A percentile compares a stretch with the other conserved stretches of the same genome.
Evolutionary conservation across 1,139 yeast genomes (phyloP).

Genomic region (Geotrichum carabidarum): DNA sequence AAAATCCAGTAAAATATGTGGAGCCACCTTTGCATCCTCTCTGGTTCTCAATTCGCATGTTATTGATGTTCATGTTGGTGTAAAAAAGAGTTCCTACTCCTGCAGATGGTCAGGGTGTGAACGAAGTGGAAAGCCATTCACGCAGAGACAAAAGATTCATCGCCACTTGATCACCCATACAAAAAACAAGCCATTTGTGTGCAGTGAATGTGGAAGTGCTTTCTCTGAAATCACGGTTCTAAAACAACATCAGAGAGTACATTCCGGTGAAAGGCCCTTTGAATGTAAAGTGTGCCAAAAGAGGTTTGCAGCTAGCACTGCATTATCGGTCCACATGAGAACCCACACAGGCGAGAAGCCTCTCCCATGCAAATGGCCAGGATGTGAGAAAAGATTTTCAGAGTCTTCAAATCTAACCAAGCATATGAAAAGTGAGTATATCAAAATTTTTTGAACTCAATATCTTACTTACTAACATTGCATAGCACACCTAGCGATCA

Average conservation of each 20-base stretch:
- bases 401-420: conserved; percentile 86
- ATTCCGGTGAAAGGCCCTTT: conserved; percentile 82
- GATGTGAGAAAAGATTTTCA: conserved; percentile 79
- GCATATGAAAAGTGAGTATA: conserved; percentile 53
- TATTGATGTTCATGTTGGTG: conserved; percentile 59
- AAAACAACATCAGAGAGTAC: conserved; percentile 75
- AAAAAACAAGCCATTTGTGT: conserved; percentile 68
- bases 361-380: conserved; percentile 66
- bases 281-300: conserved; percentile 75
- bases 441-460: background rate
- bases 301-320: conserved; percentile 58
- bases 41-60: conserved; percentile 69
- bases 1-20: conserved; percentile 44
- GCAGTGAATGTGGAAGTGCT: conserved; percentile 59
- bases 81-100: conserved; percentile 61
- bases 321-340: conserved; percentile 61
- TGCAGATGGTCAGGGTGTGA: conserved; percentile 80
- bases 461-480: background rate
- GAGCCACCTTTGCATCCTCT: conserved; percentile 44
- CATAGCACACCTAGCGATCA: conserved; percentile 27
- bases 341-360: conserved; percentile 94
- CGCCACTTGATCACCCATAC: conserved; percentile 90
- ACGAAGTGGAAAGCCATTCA: conserved; percentile 55
- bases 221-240: conserved; percentile 68
- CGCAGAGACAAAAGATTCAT: conserved; percentile 75